Evolutionary conservation across 1,139 yeast genomes (phyloP).

Genomic region (Kodamaea alishanica): DNA sequence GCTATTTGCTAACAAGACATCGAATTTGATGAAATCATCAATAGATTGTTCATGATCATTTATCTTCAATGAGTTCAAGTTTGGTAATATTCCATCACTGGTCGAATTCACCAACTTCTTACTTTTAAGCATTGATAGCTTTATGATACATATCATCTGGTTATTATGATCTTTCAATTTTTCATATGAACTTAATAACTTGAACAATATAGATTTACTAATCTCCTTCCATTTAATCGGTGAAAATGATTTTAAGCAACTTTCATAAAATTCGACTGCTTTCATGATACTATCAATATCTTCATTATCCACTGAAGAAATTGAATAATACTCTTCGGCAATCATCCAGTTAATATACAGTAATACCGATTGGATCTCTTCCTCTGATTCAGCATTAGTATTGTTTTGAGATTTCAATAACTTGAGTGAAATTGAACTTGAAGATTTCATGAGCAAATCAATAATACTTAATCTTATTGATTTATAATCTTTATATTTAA

Average conservation of each 20-base stretch:
- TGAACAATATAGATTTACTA: slow-evolving; percentile 19
- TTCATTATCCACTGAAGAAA: slow-evolving; percentile 4
- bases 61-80: background rate
- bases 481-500: slow-evolving; percentile 2
- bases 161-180: slow-evolving; percentile 8
- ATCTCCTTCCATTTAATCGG: slow-evolving; percentile 11
- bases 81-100: too few relatives aligned
- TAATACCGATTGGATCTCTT: slow-evolving; percentile 15
- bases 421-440: slow-evolving; percentile 2
- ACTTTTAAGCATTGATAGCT: slow-evolving; percentile 4
- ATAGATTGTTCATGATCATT: background rate
- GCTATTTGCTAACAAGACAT: slow-evolving; percentile 15
- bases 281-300: slow-evolving; percentile 26
- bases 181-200: slow-evolving; percentile 26
- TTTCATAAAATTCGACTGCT: slow-evolving; percentile 40
- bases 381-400: slow-evolving; percentile 14
- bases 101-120: background rate
- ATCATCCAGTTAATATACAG: slow-evolving; percentile 46
- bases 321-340: slow-evolving; percentile 42
- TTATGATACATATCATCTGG: slow-evolving; percentile 1
- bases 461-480: slow-evolving; percentile 12
- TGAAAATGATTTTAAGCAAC: slow-evolving; percentile 17
- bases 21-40: slow-evolving; percentile 12
- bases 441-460: slow-evolving; percentile 30
- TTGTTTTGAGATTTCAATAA: slow-evolving; percentile 3